Evolutionary conservation across 176 grass and related monocot genomes (phyloP), one percentile per base, ranked within the genome.

Genomic region (Typha latifolia): DNA sequence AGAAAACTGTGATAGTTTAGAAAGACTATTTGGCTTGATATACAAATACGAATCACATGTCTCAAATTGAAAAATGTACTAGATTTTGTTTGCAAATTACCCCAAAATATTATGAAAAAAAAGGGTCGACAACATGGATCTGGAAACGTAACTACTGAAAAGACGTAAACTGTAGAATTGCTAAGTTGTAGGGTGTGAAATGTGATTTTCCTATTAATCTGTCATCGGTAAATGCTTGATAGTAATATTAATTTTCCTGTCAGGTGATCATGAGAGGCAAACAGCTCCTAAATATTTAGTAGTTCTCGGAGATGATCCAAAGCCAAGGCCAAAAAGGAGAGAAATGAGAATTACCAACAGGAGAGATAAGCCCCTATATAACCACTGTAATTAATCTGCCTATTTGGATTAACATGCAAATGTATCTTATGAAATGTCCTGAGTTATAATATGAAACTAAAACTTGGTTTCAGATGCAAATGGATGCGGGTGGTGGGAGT

Each of bases 271-370:
- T 64, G 20, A 56, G 29, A 50, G 20, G 43, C 32, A 69, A 8
- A 29, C 27, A 48, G 13, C 82, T 61, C 76, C 70, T 47, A 75
- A 64, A 51, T 48, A 49, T 48, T 70, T 84, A 77, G 62, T 96
- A 68, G 80, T 96, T 62, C 84, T 96, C 14, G 93, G 93, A 43
- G 88, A 91, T 61, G 80, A 96, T 29, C 80, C 85, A 61, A 89
- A 77, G 56, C 88, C 78, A 24, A 31, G 69, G 51, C 72, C 62
- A 12, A 68, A 21, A 50, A 76, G 47, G 51, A 77, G 75, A 72
- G 64, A 34, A 16, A 53, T 74, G 65, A 61, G 62, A n/a, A 16
- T 52, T 32, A 31, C 24, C 48, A 63, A 70, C 16, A 67, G 61
- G 2, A 69, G 48, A 82, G 29, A 63, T 61, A 76, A 86, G 14